These are phyloP conservation scores for Cercospora zeina DNA, from an alignment of 2,329 filamentous ascomycete genomes.

Conservation along the genomic window DNA sequence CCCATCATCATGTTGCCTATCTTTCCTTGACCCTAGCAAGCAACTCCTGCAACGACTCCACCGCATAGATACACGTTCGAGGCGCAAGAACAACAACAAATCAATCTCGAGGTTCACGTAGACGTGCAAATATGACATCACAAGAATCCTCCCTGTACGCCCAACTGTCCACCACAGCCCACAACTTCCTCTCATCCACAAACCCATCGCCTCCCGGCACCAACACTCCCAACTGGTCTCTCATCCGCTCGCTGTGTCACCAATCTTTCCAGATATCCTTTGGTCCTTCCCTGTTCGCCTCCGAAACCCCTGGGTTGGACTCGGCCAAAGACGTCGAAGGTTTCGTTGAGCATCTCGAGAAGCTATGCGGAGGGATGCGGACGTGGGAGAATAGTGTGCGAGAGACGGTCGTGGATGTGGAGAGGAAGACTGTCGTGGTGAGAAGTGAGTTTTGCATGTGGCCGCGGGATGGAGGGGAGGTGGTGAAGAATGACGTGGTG, in stretches of 20 bases:
- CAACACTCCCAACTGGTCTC: slow-evolving; percentile 25
- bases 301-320: slow-evolving; percentile 15
- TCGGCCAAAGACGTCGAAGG: slow-evolving; percentile 26
- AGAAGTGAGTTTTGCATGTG: slow-evolving; percentile 27
- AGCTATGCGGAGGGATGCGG: slow-evolving; percentile 21
- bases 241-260: slow-evolving; percentile 21
- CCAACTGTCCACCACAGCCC: slow-evolving; percentile 23
- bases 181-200: slow-evolving; percentile 25
- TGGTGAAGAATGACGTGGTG: slow-evolving; percentile 27
- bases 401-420: slow-evolving; percentile 23
- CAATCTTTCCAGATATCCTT: slow-evolving; percentile 27
- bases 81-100: neutral
- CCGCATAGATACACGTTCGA: too few relatives aligned
- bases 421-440: slow-evolving; percentile 20
- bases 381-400: slow-evolving; percentile 25
- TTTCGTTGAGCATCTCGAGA: slow-evolving; percentile 22
- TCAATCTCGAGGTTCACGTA: too few relatives aligned
- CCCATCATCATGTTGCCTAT: neutral
- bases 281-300: slow-evolving; percentile 27
- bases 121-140: neutral
- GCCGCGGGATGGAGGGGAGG: slow-evolving; percentile 20
- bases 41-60: neutral
- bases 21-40: neutral
- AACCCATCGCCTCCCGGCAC: slow-evolving; percentile 21
- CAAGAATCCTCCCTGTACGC: slow-evolving; percentile 20